phyloP scores from a whole-genome alignment of 257 asterid species.

The Rauvolfia tetraphylla region DNA sequence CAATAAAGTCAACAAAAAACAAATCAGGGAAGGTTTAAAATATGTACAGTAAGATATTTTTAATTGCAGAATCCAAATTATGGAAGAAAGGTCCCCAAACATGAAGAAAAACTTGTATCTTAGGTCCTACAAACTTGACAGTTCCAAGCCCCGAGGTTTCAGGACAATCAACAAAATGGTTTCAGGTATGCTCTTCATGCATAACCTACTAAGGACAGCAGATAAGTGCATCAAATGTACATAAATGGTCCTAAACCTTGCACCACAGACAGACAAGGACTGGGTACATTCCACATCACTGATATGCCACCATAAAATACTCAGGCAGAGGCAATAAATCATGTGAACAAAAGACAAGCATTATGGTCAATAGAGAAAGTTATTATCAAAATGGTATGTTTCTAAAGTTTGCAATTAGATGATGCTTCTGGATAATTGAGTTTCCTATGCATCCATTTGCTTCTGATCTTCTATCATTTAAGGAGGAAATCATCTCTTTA shows the following conservation, averaged over 20 bases:
- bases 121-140: not conserved
- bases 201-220: not conserved
- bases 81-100: not conserved
- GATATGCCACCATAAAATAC: not conserved
- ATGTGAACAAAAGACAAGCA: not conserved
- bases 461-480: not conserved
- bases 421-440: not conserved
- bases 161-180: not conserved
- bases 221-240: not conserved
- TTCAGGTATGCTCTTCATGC: not conserved
- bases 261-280: not conserved
- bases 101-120: not conserved
- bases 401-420: not conserved
- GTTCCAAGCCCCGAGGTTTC: not conserved
- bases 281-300: not conserved
- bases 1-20: not conserved
- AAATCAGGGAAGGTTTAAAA: not conserved
- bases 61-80: slow-evolving; percentile 1
- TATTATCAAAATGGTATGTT: not conserved
- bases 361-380: not conserved
- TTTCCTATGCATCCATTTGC: not conserved
- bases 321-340: not conserved
- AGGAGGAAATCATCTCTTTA: not conserved
- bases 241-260: not conserved
- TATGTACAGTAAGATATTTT: not conserved